Evolutionary conservation across 306 rosid genomes (phyloP).

Genomic region (Acacia acuminata): DNA sequence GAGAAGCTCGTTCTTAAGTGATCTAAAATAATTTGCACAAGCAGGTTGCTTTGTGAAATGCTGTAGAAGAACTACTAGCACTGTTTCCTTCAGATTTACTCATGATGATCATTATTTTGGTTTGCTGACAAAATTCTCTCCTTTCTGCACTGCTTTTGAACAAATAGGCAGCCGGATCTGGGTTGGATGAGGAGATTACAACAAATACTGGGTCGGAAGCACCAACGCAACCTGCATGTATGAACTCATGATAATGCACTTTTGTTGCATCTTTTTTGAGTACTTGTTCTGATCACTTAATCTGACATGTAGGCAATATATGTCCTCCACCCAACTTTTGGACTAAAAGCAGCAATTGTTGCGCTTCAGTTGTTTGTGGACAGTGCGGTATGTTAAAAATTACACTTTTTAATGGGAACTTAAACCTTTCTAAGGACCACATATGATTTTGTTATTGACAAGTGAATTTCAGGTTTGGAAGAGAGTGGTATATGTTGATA

Average conservation of each 20-base stretch:
- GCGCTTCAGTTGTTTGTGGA: slow-evolving; percentile 80
- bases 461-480: slow-evolving; percentile 68
- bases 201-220: slow-evolving; percentile 82
- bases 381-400: slow-evolving; percentile 54
- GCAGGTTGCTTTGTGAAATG: not conserved
- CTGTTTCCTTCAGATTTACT: slow-evolving; percentile 9
- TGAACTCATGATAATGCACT: slow-evolving; percentile 12
- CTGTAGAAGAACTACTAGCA: not conserved
- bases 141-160: slow-evolving; percentile 14
- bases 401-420: not conserved
- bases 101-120: not conserved
- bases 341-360: slow-evolving; percentile 81
- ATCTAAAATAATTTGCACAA: not conserved
- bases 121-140: not conserved
- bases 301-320: slow-evolving; percentile 67
- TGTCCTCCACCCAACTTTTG: slow-evolving; percentile 86
- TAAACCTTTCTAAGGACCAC: slow-evolving; percentile 12
- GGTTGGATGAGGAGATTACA: slow-evolving; percentile 92
- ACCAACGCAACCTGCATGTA: slow-evolving; percentile 83
- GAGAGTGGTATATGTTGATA: slow-evolving; percentile 81
- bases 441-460: slow-evolving; percentile 15
- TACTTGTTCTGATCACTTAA: slow-evolving; percentile 36
- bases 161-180: slow-evolving; percentile 78
- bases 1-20: too few relatives aligned
- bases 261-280: not conserved